A percentile compares a stretch with the other conserved stretches of the same genome.
Evolutionary conservation across 495 filamentous ascomycete genomes (phyloP).

Genomic region (Aspergillus kassunensis): DNA sequence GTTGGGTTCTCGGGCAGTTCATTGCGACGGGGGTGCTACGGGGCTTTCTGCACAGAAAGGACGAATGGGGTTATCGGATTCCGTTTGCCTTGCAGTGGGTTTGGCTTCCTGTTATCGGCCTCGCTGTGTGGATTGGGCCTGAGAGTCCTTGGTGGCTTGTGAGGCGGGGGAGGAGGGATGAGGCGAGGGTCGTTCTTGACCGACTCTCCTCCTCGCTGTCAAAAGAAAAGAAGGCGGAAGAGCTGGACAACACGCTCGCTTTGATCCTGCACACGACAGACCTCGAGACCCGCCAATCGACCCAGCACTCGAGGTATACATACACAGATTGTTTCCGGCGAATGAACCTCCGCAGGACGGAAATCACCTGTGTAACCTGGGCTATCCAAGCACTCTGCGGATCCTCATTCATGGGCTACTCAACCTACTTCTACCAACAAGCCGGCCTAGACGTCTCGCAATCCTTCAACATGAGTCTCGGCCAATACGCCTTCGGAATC

Average conservation of each 20-base stretch:
- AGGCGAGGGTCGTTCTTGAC: slow-evolving; percentile 56
- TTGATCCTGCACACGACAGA: slow-evolving; percentile 48
- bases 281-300: neutral
- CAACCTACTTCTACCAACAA: slow-evolving; percentile 10
- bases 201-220: slow-evolving; percentile 35
- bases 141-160: slow-evolving; percentile 76
- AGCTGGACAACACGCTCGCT: slow-evolving; percentile 61
- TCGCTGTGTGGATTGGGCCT: slow-evolving; percentile 60
- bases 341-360: neutral
- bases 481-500: slow-evolving; percentile 7
- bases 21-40: slow-evolving; percentile 64
- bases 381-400: slow-evolving; percentile 14
- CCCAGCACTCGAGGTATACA: neutral
- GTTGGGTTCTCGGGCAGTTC: slow-evolving; percentile 68
- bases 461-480: slow-evolving; percentile 12
- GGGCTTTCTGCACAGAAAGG: slow-evolving; percentile 43
- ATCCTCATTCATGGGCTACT: slow-evolving; percentile 13
- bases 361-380: slow-evolving; percentile 12
- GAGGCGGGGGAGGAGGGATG: slow-evolving; percentile 54
- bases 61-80: slow-evolving; percentile 57
- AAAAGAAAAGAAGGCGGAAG: slow-evolving; percentile 34
- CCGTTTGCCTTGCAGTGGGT: slow-evolving; percentile 71
- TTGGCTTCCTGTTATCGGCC: slow-evolving; percentile 63
- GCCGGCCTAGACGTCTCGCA: slow-evolving; percentile 6
- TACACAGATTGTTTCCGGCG: slow-evolving; percentile 2